These are phyloP conservation scores for Pythium utonaiense DNA, from an alignment of 352 stramenopile species.

Conservation along the genomic window DNA sequence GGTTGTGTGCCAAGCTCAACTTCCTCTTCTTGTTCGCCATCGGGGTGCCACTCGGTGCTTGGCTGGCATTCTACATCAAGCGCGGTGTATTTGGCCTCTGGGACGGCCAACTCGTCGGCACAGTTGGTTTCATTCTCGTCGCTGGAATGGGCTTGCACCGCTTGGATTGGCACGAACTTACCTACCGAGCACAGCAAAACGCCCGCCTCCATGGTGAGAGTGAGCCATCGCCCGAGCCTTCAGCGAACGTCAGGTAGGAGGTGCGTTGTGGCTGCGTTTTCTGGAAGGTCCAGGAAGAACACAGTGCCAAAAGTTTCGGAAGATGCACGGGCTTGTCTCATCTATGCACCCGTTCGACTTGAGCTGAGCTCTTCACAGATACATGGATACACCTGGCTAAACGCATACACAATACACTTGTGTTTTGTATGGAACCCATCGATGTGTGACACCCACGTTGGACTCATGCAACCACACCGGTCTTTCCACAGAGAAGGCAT, in stretches of 20 bases:
- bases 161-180: constrained; percentile 46
- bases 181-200: constrained; percentile 40
- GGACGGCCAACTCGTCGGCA: constrained; percentile 24
- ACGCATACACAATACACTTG: neutral
- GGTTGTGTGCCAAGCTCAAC: constrained; percentile 27
- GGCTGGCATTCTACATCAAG: constrained; percentile 19
- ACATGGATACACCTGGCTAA: constrained; percentile 14
- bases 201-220: constrained; percentile 18
- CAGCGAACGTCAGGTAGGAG: neutral
- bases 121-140: constrained; percentile 15
- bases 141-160: constrained; percentile 32
- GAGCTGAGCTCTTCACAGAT: neutral
- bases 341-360: neutral
- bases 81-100: constrained; percentile 32
- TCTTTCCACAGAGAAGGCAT: too few relatives aligned
- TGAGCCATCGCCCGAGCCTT: neutral
- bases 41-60: constrained; percentile 22
- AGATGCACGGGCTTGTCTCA: neutral
- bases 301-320: neutral
- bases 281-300: neutral
- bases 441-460: neutral
- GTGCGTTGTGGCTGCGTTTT: neutral
- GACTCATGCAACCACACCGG: neutral
- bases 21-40: constrained; percentile 26
- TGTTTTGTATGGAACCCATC: constrained; percentile 5